Conservation (phyloP, 352 stramenopile species). For the Phytophthora multivora region DNA sequence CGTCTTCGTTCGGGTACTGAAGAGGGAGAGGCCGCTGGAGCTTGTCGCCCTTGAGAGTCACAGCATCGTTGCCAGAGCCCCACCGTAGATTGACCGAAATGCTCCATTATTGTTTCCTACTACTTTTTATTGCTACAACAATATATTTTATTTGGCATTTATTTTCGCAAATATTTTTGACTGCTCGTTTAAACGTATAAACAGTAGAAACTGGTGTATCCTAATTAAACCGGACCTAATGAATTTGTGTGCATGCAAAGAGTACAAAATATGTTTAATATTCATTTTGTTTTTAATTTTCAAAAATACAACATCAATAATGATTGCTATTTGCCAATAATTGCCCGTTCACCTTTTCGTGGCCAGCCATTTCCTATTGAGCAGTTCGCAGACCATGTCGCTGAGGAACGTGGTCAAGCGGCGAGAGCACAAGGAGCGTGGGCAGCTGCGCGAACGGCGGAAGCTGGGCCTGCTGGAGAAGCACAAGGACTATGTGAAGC, state of each 20-base stretch:
- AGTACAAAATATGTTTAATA: too few relatives aligned
- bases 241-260: too few relatives aligned
- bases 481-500: constrained; percentile 98
- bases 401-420: constrained; percentile 99
- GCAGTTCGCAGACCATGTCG: constrained; percentile 33
- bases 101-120: too few relatives aligned
- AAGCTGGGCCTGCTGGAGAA: constrained; percentile 98
- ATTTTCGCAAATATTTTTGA: too few relatives aligned
- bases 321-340: neutral
- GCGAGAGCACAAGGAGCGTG: constrained; percentile 98
- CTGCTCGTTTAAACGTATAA: too few relatives aligned
- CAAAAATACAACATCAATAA: too few relatives aligned
- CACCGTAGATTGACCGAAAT: constrained; percentile 34
- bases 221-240: too few relatives aligned
- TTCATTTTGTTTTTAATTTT: too few relatives aligned
- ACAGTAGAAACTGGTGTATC: too few relatives aligned
- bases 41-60: constrained; percentile 41
- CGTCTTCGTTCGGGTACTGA: constrained; percentile 50
- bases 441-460: constrained; percentile 91
- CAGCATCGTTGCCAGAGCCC: constrained; percentile 8
- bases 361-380: constrained; percentile 19
- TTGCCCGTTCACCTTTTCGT: neutral
- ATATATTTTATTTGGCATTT: too few relatives aligned
- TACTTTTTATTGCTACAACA: too few relatives aligned
- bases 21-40: constrained; percentile 37